phyloP scores from a whole-genome alignment of 495 filamentous ascomycete species.

The Lepidopterella palustris region DNA sequence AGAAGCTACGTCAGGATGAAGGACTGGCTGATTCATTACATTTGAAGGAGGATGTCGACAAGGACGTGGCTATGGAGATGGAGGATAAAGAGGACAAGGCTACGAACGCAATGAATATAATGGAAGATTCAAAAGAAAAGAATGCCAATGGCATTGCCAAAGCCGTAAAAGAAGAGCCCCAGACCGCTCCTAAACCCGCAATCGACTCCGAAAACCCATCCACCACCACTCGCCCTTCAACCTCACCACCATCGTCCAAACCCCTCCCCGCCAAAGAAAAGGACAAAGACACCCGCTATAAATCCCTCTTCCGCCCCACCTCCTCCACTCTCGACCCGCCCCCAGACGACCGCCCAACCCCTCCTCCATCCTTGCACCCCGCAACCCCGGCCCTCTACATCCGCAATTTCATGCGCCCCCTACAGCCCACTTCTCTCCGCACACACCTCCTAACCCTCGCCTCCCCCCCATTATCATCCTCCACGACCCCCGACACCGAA shows the following conservation, averaged over 20 bases:
- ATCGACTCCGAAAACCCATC: neutral
- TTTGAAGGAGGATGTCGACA: conserved; percentile 18
- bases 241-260: neutral
- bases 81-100: too few species aligned
- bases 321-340: neutral
- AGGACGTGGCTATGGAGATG: conserved; percentile 24
- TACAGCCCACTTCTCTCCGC: conserved; percentile 58
- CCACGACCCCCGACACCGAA: conserved; percentile 44
- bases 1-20: conserved; percentile 30
- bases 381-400: conserved; percentile 87
- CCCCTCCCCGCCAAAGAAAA: conserved; percentile 9
- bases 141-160: neutral
- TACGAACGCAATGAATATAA: neutral
- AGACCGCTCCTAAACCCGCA: neutral
- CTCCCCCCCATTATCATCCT: conserved; percentile 44
- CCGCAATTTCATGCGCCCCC: conserved; percentile 80
- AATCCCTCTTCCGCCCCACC: conserved; percentile 16
- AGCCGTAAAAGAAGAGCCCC: neutral
- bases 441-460: conserved; percentile 64
- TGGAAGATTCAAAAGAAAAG: neutral
- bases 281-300: conserved; percentile 18
- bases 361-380: conserved; percentile 68
- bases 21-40: conserved; percentile 14
- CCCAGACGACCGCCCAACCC: conserved; percentile 44
- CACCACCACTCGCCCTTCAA: neutral